Base-by-base conservation (phyloP, 2,329 filamentous ascomycete species). In the Kalaharituber pfeilii region DNA sequence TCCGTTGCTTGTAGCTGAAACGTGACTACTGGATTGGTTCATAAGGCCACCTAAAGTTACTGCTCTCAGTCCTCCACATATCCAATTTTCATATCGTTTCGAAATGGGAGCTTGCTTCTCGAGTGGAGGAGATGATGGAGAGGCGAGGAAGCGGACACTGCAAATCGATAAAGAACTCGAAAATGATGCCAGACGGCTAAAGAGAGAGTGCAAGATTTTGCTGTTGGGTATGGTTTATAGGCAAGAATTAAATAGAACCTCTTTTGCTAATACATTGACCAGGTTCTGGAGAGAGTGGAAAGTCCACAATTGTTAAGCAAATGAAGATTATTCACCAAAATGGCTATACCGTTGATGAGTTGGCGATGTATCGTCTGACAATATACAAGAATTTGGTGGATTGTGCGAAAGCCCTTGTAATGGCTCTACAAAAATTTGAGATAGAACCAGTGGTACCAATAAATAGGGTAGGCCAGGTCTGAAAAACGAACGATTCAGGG, bases 291-390 rank as follows among this genome's bases (percentile, higher is more conserved):
- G 91, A 98, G 73, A 96, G 89, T 70, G 91, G 91, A 63, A 98
- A 98, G 72, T 96, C 91, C 56, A 98, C 91, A 8, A 96, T 98
- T 65, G 91, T 98, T 63, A 98, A 98, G 71, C 91, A 98, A 75
- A 98, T 98, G 91, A 98, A 96, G 72, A 98, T 98, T 64, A 96
- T 98, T 66, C 91, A 98, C 67, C 83, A 96, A 65, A 94, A 95
- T 71, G 91, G 91, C 57, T 98, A 98, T 70, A 88, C 86, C 9
- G 80, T 86, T 62, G 89, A 96, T 65, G 91, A 98, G 70, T 76
- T 96, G 50, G 84, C 84, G 65, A 82, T 94, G 67, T 96, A 96
- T 72, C 84, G 91, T 56, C 79, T 94, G 59, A 96, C 91, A 29
- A 87, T 98, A 57, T 98, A 94, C 74, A 98, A 98, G 72, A 98